Evolutionary conservation across 345 rosid species (phyloP), one percentile per base, ranked within the genome.

Genomic region (Eucalyptus tenuipes): DNA sequence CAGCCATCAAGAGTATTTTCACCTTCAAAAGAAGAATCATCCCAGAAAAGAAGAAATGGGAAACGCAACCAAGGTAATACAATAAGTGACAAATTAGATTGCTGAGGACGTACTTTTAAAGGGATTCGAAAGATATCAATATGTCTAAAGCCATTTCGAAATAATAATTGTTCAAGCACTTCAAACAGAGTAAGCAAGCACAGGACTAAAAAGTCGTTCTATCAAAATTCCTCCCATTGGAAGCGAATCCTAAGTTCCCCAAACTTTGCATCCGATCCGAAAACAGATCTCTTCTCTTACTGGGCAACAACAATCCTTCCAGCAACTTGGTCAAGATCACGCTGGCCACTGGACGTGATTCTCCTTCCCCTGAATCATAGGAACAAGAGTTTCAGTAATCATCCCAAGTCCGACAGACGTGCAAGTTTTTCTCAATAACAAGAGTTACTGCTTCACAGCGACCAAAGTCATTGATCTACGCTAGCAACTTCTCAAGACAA

Each of bases 241-340:
- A 75, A 75, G 47, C 8, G 47, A 75, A 75, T 75, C 82, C 82
- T 10, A 75, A 40, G 47, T 75, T 18, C 82, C 42, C 47, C 27
- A 75, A 75, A 75, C 82, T 75, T 75, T 4, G 47, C 82, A 75
- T 75, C 82, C 25, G 8, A 75, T 37, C 82, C 3, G 82, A 37
- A 71, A 71, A 71, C 82, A 71, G 82, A 75, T 75, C 82, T 71
- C 45, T 5, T 71, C 86, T 87, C 48, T 87, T 85, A 91, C 49
- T 47, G 89, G 17, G 92, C 88, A 18, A 91, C 91, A 13, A 87
- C 94, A 89, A 92, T 91, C 89, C 93, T 88, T 45, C 95, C 95
- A 61, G 95, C 94, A 59, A 94, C 95, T 89, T 94, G 94, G 31
- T 94, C 95, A 2, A 94, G 93, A 89, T 94, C 95, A 88, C 95